Percentiles rank a stretch among this genome's conserved stretches.
Evolutionary conservation across 2,329 filamentous ascomycete genomes (phyloP).

Genomic region (Fusarium humuli): DNA sequence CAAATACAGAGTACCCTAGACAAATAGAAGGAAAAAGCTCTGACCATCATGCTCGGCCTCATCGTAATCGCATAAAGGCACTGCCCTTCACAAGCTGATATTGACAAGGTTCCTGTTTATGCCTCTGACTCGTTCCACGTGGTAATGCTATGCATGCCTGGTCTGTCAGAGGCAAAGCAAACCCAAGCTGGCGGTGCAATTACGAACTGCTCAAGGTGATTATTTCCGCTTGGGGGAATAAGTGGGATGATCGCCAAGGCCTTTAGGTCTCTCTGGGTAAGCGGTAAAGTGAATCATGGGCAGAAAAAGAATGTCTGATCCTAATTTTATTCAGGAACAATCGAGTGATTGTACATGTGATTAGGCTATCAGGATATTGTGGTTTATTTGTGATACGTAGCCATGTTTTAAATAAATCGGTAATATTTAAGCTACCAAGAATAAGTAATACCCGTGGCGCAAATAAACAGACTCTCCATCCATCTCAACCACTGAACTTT

Average conservation of each 20-base stretch:
- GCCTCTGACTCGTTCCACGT: background rate
- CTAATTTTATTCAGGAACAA: background rate
- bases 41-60: background rate
- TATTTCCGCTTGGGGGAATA: slow-evolving; percentile 15
- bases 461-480: background rate
- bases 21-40: background rate
- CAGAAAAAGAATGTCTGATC: background rate
- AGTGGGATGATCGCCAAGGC: slow-evolving; percentile 23
- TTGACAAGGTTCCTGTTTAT: background rate
- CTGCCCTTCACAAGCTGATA: slow-evolving; percentile 4
- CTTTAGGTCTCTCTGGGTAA: background rate
- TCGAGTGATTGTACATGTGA: background rate
- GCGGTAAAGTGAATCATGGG: slow-evolving; percentile 3
- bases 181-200: slow-evolving; percentile 19
- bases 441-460: background rate
- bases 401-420: background rate
- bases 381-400: background rate
- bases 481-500: background rate
- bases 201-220: background rate
- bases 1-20: slow-evolving; percentile 7
- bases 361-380: background rate
- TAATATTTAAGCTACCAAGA: background rate
- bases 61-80: background rate
- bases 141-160: background rate
- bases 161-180: slow-evolving; percentile 1